Evolutionary conservation across 768 basidiomycete species (phyloP), one percentile per base, ranked within the genome.

Genomic region (Lepiota venenata): DNA sequence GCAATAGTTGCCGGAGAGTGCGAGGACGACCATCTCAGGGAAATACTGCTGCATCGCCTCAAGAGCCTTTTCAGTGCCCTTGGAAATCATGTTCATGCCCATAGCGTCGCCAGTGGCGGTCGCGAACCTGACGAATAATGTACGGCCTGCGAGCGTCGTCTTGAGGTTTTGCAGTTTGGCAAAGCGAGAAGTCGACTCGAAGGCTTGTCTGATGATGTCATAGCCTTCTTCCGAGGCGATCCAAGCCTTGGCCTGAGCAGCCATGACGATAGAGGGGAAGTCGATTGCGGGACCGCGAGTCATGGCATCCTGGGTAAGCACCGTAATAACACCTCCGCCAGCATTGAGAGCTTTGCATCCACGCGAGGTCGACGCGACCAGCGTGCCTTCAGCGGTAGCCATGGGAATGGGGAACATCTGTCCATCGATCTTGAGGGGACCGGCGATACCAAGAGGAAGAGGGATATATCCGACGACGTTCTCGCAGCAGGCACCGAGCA

Each of bases 81-180:
- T 99, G 8, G 89, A 91, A 65, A 98, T 97, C 97, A 98, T 99
- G 77, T 99, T 99, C 97, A 99, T 99, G 15, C 97, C 97, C 96
- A 98, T 99, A 39, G 97, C 96, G 64, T 98, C 96, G 27, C 95
- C 97, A 0, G 97, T 98, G 51, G 83, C 85, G 12, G 94, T 97
- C 55, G 90, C 89, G 65, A 99, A 98, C 44, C 97, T 83, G 20
- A 98, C 85, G 66, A 86, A 99, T 37, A 99, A 74, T 37, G 93
- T 96, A 39, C 97, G 82, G 4, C 97, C 97, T 5, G 97, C 97
- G 68, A 98, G 74, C 4, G 88, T 91, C 44, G 86, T 86, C 79
- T 96, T 96, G 62, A 98, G 75, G 52, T 78, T 79, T 71, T 88
- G 85, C 47, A 99, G 69, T 65, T 87, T 83, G 4, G 94, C 96